Evolutionary conservation across 2,329 filamentous ascomycete species (phyloP).

Genomic region (Botryotinia narcissicola): DNA sequence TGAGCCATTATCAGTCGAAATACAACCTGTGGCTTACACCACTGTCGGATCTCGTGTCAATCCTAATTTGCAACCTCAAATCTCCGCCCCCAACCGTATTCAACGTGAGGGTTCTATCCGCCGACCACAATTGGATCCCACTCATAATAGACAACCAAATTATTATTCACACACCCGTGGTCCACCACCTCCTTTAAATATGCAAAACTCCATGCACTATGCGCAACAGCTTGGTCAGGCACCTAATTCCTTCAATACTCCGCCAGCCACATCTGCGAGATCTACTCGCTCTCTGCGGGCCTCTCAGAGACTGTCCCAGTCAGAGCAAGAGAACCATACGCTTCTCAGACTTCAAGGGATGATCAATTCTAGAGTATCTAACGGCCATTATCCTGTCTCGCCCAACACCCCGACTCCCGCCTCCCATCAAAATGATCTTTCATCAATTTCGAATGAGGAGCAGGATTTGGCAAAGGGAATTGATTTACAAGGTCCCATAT

Average conservation of each 20-base stretch:
- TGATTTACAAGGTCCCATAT: constrained; percentile 17
- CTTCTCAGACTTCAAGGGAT: constrained; percentile 20
- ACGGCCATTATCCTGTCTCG: background rate
- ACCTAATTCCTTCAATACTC: constrained; percentile 16
- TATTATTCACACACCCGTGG: constrained; percentile 26
- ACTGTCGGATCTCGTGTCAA: constrained; percentile 40
- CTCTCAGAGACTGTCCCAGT: constrained; percentile 17
- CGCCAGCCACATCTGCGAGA: constrained; percentile 15
- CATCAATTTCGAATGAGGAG: constrained; percentile 13
- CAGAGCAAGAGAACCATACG: constrained; percentile 22
- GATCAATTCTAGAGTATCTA: constrained; percentile 1
- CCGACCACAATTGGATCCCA: constrained; percentile 33
- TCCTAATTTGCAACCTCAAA: constrained; percentile 34
- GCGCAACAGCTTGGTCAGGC: constrained; percentile 34
- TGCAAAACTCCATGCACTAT: constrained; percentile 36
- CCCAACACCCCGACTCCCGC: constrained; percentile 11
- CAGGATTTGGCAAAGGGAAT: constrained; percentile 17
- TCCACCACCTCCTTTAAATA: constrained; percentile 32
- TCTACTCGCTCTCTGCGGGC: constrained; percentile 14
- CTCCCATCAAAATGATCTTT: background rate
- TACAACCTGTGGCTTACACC: constrained; percentile 38
- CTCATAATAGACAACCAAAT: constrained; percentile 29
- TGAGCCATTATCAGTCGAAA: constrained; percentile 33
- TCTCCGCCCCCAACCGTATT: constrained; percentile 38
- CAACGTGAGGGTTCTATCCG: constrained; percentile 38